Percentiles rank a stretch among this genome's conserved stretches.
Conservation (phyloP, 768 basidiomycete species). For the Pulveroboletus ravenelii region DNA sequence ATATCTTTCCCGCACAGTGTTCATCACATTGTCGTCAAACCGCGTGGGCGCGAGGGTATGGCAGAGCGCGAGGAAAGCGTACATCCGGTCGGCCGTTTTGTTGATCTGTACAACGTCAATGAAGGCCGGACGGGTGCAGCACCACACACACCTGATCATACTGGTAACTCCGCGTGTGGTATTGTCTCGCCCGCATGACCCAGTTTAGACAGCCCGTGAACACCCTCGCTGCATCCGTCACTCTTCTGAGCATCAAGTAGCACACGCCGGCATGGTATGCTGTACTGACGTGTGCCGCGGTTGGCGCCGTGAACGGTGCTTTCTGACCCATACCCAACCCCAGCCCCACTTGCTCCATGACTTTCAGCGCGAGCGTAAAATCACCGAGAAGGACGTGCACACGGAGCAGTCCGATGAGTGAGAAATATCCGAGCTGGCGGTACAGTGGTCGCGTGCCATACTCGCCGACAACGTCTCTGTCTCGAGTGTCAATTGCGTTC, state of each 20-base stretch:
- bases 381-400: constrained; percentile 96
- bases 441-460: constrained; percentile 89
- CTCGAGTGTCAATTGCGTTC: constrained; percentile 1
- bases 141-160: constrained; percentile 73
- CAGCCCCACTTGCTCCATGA: constrained; percentile 91
- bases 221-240: constrained; percentile 91
- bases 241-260: constrained; percentile 91
- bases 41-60: constrained; percentile 89
- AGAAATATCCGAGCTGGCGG: constrained; percentile 95
- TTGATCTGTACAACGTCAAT: constrained; percentile 58
- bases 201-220: constrained; percentile 93
- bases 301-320: constrained; percentile 89
- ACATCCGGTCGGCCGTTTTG: constrained; percentile 98
- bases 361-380: constrained; percentile 89
- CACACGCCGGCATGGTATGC: constrained; percentile 97
- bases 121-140: neutral
- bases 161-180: constrained; percentile 94
- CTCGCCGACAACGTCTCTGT: constrained; percentile 81
- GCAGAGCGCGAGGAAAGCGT: constrained; percentile 91
- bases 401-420: constrained; percentile 88
- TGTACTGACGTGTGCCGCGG: constrained; percentile 92
- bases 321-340: constrained; percentile 89
- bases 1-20: constrained; percentile 88
- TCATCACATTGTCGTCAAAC: constrained; percentile 91
- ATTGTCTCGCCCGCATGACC: constrained; percentile 93